Conservation (phyloP, 768 basidiomycete species). For the Thelephora ganbajun region DNA sequence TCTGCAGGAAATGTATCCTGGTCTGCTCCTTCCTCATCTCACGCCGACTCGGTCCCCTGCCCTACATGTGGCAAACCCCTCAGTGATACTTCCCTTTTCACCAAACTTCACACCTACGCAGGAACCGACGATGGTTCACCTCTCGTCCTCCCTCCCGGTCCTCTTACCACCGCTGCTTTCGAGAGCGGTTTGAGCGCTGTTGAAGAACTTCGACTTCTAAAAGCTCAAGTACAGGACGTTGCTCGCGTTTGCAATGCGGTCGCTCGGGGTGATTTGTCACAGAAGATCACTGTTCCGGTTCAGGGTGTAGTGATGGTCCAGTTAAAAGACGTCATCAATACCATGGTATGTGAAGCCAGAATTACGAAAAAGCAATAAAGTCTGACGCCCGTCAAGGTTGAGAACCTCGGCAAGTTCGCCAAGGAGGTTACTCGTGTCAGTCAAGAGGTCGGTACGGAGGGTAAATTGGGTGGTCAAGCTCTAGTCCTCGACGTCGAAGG, state of each 20-base stretch:
- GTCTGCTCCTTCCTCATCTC: conserved; percentile 32
- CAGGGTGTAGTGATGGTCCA: conserved; percentile 28
- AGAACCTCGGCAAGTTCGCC: conserved; percentile 75
- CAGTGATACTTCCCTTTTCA: conserved; percentile 28
- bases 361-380: not conserved
- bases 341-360: conserved; percentile 19
- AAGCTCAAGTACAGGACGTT: conserved; percentile 62
- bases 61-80: conserved; percentile 41
- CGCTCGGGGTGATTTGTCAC: conserved; percentile 34
- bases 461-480: conserved; percentile 76
- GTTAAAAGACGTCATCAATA: conserved; percentile 21
- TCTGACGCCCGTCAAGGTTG: conserved; percentile 24
- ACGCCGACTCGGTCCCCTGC: conserved; percentile 28
- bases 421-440: conserved; percentile 80
- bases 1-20: conserved; percentile 18
- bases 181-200: conserved; percentile 55
- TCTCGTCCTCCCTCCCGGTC: conserved; percentile 40
- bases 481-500: conserved; percentile 81
- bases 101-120: conserved; percentile 11
- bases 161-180: conserved; percentile 38
- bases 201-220: conserved; percentile 65
- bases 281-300: conserved; percentile 40
- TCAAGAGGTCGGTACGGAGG: conserved; percentile 74
- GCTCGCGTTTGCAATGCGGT: conserved; percentile 26
- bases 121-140: conserved; percentile 14